Conservation (phyloP, 208 protist species). For the Naegleria gruberi region DNA sequence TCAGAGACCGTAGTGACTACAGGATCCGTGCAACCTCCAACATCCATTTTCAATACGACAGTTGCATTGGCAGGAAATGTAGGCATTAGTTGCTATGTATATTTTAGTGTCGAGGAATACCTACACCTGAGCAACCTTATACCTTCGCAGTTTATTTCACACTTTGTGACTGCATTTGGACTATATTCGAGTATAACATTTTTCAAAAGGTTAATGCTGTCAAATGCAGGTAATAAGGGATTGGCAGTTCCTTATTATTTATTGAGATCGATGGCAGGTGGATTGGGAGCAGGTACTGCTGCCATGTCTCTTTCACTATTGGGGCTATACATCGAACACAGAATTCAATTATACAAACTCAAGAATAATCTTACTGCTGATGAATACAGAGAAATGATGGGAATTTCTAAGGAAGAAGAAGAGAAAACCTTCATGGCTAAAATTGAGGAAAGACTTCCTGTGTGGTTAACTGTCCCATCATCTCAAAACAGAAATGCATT, state of each 20-base stretch:
- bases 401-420: background rate
- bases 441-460: background rate
- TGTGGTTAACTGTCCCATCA: background rate
- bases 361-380: background rate
- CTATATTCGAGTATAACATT: background rate
- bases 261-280: background rate
- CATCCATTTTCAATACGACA: background rate
- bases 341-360: background rate
- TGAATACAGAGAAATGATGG: background rate
- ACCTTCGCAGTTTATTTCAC: background rate
- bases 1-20: background rate
- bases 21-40: background rate
- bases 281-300: background rate
- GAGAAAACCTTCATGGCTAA: background rate
- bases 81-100: background rate
- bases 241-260: background rate
- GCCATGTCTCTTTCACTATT: background rate
- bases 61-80: background rate
- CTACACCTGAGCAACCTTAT: background rate
- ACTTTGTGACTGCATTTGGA: background rate
- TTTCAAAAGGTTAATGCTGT: background rate
- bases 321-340: background rate
- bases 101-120: background rate
- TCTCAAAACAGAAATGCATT: background rate
- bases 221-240: background rate